phyloP scores from a whole-genome alignment of 1,139 yeast genomes.

The Saccharomycopsis hybrid region DNA sequence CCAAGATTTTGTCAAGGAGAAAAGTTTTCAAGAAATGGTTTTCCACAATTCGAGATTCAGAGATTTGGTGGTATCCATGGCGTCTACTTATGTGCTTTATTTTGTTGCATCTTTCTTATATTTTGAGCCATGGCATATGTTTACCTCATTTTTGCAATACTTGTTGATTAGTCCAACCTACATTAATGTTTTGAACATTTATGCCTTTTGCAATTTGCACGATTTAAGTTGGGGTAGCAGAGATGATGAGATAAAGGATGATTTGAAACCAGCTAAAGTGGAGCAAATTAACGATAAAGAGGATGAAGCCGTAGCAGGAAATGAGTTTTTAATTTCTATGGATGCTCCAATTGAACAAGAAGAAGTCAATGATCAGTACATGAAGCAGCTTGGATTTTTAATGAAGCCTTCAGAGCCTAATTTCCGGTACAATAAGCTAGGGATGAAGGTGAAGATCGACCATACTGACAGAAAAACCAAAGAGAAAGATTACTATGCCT shows the following conservation, averaged over 20 bases:
- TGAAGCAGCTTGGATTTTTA: slow-evolving; percentile 48
- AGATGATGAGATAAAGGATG: slow-evolving; percentile 49
- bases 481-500: slow-evolving; percentile 66
- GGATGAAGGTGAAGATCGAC: slow-evolving; percentile 29
- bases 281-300: slow-evolving; percentile 27
- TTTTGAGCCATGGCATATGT: slow-evolving; percentile 93
- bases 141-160: slow-evolving; percentile 82
- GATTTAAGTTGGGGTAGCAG: slow-evolving; percentile 99
- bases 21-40: slow-evolving; percentile 15
- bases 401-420: slow-evolving; percentile 36
- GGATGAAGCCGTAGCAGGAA: slow-evolving; percentile 7
- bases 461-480: slow-evolving; percentile 42
- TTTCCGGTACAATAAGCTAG: slow-evolving; percentile 25
- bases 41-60: slow-evolving; percentile 39
- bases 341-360: slow-evolving; percentile 58
- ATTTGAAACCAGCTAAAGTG: slow-evolving; percentile 58
- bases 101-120: slow-evolving; percentile 71
- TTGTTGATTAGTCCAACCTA: slow-evolving; percentile 82
- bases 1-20: slow-evolving; percentile 28
- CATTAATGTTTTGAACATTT: slow-evolving; percentile 81
- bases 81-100: slow-evolving; percentile 81
- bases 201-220: slow-evolving; percentile 93
- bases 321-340: slow-evolving; percentile 48
- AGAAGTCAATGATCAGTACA: slow-evolving; percentile 55
- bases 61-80: slow-evolving; percentile 76